phyloP scores from a whole-genome alignment of 768 basidiomycete genomes.

The Russula virescens region DNA sequence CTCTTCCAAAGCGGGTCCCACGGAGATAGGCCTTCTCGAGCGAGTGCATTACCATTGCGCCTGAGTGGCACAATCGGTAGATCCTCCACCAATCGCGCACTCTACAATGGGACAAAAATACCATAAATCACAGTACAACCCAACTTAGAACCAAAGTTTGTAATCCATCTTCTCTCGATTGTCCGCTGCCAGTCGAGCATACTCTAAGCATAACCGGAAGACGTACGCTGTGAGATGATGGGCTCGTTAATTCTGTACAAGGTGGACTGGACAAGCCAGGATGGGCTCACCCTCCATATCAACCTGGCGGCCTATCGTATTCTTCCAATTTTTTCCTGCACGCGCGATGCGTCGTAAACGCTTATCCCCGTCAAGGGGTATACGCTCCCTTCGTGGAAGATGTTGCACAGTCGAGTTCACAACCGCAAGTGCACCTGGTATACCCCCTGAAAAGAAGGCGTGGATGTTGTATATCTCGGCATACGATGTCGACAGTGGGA shows the following conservation, averaged over 20 bases:
- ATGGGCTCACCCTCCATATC: slow-evolving; percentile 84
- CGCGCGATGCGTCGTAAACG: slow-evolving; percentile 76
- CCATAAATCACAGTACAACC: background rate
- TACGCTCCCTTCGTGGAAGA: slow-evolving; percentile 33
- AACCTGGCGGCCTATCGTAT: slow-evolving; percentile 68
- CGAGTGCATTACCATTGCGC: background rate
- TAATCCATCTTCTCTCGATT: slow-evolving; percentile 69
- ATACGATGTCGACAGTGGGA: slow-evolving; percentile 84
- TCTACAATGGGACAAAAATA: slow-evolving; percentile 1
- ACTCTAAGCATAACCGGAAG: slow-evolving; percentile 83
- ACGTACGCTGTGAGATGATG: slow-evolving; percentile 56
- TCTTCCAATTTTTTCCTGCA: slow-evolving; percentile 92
- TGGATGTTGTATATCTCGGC: slow-evolving; percentile 91
- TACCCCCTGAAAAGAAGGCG: slow-evolving; percentile 87
- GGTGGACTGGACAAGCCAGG: slow-evolving; percentile 1
- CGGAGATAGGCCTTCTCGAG: too few species aligned
- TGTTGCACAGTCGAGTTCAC: slow-evolving; percentile 43
- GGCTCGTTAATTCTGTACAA: slow-evolving; percentile 18
- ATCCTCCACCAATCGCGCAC: background rate
- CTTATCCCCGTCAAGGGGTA: slow-evolving; percentile 56
- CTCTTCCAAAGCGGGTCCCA: too few species aligned
- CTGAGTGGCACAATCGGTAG: background rate
- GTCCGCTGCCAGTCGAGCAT: slow-evolving; percentile 78
- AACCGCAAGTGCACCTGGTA: slow-evolving; percentile 48
- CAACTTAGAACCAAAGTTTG: background rate